Evolutionary conservation across 2,329 filamentous ascomycete species (phyloP).

Genomic region (Dryadomyces sulphureus): DNA sequence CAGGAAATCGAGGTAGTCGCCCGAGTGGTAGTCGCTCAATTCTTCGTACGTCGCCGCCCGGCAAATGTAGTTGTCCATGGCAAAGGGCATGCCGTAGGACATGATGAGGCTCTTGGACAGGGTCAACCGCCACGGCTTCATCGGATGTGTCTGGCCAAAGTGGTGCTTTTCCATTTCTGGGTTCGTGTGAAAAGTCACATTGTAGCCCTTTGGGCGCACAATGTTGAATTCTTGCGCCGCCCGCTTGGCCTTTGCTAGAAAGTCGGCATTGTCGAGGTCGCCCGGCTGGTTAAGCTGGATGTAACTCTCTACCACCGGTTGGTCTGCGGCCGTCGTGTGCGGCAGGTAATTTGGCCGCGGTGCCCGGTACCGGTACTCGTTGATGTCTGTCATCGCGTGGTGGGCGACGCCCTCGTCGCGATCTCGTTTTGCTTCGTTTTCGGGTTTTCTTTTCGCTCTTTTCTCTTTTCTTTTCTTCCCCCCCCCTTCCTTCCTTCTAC

Average conservation of each 20-base stretch:
- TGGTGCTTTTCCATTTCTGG: conserved; percentile 91
- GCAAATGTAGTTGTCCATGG: conserved; percentile 88
- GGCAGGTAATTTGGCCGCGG: conserved; percentile 47
- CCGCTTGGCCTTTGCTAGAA: conserved; percentile 42
- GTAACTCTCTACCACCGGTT: conserved; percentile 36
- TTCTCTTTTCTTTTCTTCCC: neutral
- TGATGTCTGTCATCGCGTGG: conserved; percentile 21
- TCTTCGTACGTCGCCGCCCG: conserved; percentile 78
- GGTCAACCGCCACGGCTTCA: conserved; percentile 97
- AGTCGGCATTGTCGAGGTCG: conserved; percentile 40
- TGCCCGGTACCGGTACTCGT: conserved; percentile 36
- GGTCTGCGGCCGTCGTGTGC: conserved; percentile 34
- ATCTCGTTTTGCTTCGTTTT: neutral
- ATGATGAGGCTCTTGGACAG: conserved; percentile 90
- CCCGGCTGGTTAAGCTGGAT: conserved; percentile 33
- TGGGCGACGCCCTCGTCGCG: neutral
- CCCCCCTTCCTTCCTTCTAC: neutral
- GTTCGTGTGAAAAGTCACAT: conserved; percentile 90
- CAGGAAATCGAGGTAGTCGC: conserved; percentile 84
- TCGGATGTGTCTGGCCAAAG: conserved; percentile 91
- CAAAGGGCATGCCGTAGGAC: conserved; percentile 88
- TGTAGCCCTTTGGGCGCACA: conserved; percentile 68
- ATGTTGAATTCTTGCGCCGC: conserved; percentile 52
- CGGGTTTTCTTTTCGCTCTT: neutral
- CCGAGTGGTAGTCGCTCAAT: conserved; percentile 71